These are phyloP conservation scores for Kwoniella dendrophila DNA, from an alignment of 768 basidiomycete species.

Conservation along the genomic window DNA sequence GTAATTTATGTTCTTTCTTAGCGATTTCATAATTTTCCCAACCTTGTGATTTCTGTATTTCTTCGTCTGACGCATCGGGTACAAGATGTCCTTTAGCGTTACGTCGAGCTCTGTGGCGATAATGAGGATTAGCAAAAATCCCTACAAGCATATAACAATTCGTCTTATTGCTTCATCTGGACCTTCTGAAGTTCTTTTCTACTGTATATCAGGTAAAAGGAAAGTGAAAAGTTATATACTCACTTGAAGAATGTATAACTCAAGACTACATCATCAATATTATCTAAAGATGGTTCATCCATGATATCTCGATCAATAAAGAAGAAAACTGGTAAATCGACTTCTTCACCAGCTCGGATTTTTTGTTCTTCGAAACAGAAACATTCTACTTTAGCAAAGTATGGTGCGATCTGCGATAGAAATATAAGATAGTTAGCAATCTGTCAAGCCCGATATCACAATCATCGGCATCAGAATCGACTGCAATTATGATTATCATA, in stretches of 20 bases:
- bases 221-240: constrained; percentile 42
- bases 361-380: constrained; percentile 99
- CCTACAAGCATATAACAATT: neutral
- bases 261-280: constrained; percentile 85
- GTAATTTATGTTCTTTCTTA: constrained; percentile 23
- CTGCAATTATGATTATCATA: too few species aligned
- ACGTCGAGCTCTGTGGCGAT: constrained; percentile 71
- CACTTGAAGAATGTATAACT: constrained; percentile 98
- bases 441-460: neutral
- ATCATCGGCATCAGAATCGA: too few species aligned
- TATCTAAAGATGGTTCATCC: constrained; percentile 84
- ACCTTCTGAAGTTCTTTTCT: too few species aligned
- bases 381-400: constrained; percentile 98
- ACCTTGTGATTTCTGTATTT: constrained; percentile 77
- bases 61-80: constrained; percentile 81
- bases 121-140: neutral
- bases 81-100: constrained; percentile 83
- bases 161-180: too few species aligned
- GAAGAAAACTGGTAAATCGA: constrained; percentile 97
- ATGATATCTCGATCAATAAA: constrained; percentile 97
- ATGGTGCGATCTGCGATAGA: constrained; percentile 84
- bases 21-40: constrained; percentile 57
- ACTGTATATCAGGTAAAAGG: neutral
- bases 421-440: neutral
- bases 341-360: constrained; percentile 89